Evolutionary conservation across 257 asterid species (phyloP).

Genomic region (Cynanchum wilfordii): DNA sequence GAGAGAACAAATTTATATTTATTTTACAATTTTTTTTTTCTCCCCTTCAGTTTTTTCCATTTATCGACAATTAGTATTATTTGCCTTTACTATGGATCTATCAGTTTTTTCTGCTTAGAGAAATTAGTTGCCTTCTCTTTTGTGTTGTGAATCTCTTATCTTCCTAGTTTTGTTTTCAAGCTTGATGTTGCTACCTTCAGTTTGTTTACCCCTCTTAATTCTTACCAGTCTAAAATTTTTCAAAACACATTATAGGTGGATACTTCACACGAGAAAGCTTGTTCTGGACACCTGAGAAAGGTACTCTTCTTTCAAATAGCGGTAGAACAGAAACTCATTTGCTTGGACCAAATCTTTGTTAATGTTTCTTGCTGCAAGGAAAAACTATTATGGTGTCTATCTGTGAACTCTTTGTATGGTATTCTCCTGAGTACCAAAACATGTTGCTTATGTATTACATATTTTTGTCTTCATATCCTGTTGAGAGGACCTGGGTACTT

Average conservation of each 20-base stretch:
- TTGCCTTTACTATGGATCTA: background rate
- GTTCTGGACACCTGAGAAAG: conserved; percentile 60
- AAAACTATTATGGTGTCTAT: background rate
- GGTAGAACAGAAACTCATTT: background rate
- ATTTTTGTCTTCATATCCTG: background rate
- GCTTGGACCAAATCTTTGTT: background rate
- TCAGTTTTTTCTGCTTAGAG: background rate
- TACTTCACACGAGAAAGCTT: conserved; percentile 41
- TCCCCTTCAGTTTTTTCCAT: background rate
- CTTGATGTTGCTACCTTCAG: background rate
- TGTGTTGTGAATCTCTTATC: background rate
- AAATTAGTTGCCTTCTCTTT: background rate
- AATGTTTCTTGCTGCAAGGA: background rate
- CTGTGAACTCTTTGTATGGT: background rate
- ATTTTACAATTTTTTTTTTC: background rate
- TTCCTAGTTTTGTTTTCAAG: background rate
- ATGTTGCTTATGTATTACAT: background rate
- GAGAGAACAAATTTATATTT: background rate
- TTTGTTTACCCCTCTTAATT: background rate
- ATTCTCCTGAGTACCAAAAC: background rate
- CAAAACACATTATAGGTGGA: conserved; percentile 45
- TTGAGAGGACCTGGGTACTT: conserved; percentile 1
- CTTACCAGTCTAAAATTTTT: conserved; percentile 6
- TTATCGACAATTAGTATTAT: background rate
- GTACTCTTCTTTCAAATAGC: conserved; percentile 26